A percentile compares a stretch with the other conserved stretches of the same genome.
phyloP scores from a whole-genome alignment of 139 green algal genomes.

The Parachlorella kessleri region DNA sequence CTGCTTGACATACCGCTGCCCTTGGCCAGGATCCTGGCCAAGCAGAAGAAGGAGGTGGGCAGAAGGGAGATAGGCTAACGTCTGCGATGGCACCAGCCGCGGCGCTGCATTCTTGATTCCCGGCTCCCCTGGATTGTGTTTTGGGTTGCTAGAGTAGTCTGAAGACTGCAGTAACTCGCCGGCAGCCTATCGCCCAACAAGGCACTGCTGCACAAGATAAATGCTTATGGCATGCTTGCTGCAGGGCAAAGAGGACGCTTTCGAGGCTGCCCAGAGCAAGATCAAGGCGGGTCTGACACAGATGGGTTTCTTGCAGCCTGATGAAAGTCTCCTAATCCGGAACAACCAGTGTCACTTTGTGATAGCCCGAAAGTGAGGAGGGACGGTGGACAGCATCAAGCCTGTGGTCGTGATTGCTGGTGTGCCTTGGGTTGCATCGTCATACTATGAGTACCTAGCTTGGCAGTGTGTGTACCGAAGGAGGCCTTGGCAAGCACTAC shows the following conservation, averaged over 20 bases:
- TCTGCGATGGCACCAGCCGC: too few relatives aligned
- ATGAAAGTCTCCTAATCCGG: not conserved
- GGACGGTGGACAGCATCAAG: not conserved
- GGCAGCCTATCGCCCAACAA: too few relatives aligned
- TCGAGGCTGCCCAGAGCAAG: not conserved
- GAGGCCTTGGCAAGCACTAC: too few relatives aligned
- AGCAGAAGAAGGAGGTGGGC: not conserved
- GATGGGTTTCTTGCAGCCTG: not conserved
- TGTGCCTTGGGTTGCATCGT: too few relatives aligned
- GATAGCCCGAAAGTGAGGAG: not conserved
- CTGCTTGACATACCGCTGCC: conserved; percentile 17
- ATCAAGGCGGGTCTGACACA: not conserved
- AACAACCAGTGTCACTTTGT: not conserved
- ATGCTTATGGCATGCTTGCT: not conserved
- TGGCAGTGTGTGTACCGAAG: too few relatives aligned
- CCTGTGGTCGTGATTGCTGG: not conserved
- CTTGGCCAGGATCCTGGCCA: not conserved
- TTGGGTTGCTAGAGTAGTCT: too few relatives aligned
- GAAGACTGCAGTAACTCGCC: too few relatives aligned
- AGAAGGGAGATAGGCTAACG: too few relatives aligned
- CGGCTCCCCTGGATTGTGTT: too few relatives aligned
- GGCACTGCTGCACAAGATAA: too few relatives aligned
- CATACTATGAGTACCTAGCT: too few relatives aligned
- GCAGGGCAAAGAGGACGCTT: not conserved
- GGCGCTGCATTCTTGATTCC: too few relatives aligned